Evolutionary conservation across 805 yeast genomes (phyloP), one percentile per base, ranked within the genome.

Genomic region (Yamadazyma takamatsuzukensis): DNA sequence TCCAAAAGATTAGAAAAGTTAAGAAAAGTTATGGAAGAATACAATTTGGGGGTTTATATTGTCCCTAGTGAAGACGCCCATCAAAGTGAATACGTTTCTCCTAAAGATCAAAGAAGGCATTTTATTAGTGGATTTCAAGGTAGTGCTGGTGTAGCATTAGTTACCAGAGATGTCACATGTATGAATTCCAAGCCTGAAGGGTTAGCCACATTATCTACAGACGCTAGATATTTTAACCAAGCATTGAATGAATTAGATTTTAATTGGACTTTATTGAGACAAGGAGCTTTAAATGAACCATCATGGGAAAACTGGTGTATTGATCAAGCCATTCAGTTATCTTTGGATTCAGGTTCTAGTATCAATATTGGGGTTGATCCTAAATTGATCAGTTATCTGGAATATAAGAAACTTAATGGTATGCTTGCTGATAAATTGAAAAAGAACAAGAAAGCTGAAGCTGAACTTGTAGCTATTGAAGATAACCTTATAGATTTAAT

Each of bases 401-500:
- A 56, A 25, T 56, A 55, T 34, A 52, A 58, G 38, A 48, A 53
- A 31, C 40, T 74, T 15, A 48, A 57, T 32, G 36, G 40, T 5
- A 27, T 59, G 6, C 55, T 73, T 30, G 48, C 51, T 15, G 44
- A 53, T 3, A 56, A 56, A 26, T 27, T 53, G 9, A 26, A 38
- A 14, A 45, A 39, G 12, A 36, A 47, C 16, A 41, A 51, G 6
- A 51, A 52, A 22, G 66, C 61, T 2, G 58, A 61, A 30, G 63
- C 72, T 13, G 67, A 60, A 36, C 45, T 75, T 10, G 60, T 65
- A 6, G 60, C 78, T 0, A 57, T 72, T n/a, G 50, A 53, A 34
- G 71, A 64, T 11, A 90, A 90, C 53, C 66, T 93, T 45, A 64
- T 93, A 18, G 96, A 86, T 47, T 47, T 49, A 16, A 79, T 88